Percentiles rank a stretch among this genome's conserved stretches.
Evolutionary conservation across 2,329 filamentous ascomycete species (phyloP).

Genomic region (Cercospora sp.): DNA sequence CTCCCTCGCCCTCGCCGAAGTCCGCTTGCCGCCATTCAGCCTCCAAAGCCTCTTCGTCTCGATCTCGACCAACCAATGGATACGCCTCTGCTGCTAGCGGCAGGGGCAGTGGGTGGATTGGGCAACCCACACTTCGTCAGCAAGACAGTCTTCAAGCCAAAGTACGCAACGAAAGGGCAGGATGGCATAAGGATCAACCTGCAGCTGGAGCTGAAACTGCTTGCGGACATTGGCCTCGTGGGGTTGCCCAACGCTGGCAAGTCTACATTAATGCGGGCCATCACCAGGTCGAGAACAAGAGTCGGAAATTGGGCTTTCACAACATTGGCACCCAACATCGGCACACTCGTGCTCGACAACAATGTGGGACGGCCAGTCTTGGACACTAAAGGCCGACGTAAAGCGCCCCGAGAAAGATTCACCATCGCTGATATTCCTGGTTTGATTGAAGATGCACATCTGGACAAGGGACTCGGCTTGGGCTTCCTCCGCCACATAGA

Average conservation of each 20-base stretch:
- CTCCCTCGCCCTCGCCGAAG: conserved; percentile 58
- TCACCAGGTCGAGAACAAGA: conserved; percentile 84
- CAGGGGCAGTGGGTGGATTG: conserved; percentile 83
- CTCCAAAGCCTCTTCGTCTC: conserved; percentile 65
- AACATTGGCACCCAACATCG: conserved; percentile 90
- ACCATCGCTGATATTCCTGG: conserved; percentile 96
- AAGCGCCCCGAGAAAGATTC: conserved; percentile 70
- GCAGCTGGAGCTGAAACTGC: conserved; percentile 87
- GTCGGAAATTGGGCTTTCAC: conserved; percentile 97
- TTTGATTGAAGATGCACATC: conserved; percentile 85
- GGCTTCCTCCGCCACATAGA: conserved; percentile 94
- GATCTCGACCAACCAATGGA: conserved; percentile 69
- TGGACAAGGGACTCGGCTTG: conserved; percentile 86
- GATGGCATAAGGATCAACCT: conserved; percentile 74
- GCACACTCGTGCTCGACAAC: conserved; percentile 89
- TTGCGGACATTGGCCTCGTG: conserved; percentile 92
- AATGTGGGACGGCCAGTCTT: conserved; percentile 71
- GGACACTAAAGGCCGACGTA: conserved; percentile 48
- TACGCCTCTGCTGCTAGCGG: conserved; percentile 78
- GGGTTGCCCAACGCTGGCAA: conserved; percentile 96
- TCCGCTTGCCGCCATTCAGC: conserved; percentile 65
- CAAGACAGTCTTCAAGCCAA: conserved; percentile 70
- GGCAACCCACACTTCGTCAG: conserved; percentile 93
- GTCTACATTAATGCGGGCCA: conserved; percentile 81
- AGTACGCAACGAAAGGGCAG: conserved; percentile 87